phyloP scores from a whole-genome alignment of 441 rosid species.

The Populus hybrid region DNA sequence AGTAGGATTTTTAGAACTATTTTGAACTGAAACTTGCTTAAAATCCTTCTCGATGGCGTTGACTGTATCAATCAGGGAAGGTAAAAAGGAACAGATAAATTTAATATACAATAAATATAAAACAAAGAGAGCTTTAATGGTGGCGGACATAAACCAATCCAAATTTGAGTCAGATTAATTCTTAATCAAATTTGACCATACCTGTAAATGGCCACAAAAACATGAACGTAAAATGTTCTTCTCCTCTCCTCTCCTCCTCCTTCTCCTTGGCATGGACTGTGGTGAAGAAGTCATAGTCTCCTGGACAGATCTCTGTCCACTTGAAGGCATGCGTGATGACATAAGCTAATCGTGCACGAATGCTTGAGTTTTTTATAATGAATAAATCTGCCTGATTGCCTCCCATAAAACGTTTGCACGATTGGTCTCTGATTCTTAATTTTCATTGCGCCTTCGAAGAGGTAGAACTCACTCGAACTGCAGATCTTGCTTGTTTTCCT shows the following conservation, averaged over 20 bases:
- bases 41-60: not conserved
- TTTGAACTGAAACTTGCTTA: constrained; percentile 21
- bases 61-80: constrained; percentile 41
- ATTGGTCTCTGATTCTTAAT: too few relatives aligned
- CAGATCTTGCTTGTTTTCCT: too few relatives aligned
- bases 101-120: not conserved
- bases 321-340: too few relatives aligned
- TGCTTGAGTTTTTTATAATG: too few relatives aligned
- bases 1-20: not conserved
- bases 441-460: too few relatives aligned
- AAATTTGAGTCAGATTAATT: not conserved
- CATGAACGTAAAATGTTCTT: not conserved
- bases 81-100: constrained; percentile 28
- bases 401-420: too few relatives aligned
- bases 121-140: not conserved
- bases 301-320: too few relatives aligned
- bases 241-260: not conserved
- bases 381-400: too few relatives aligned
- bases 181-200: not conserved
- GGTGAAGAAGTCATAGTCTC: not conserved
- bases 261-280: not conserved
- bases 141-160: not conserved
- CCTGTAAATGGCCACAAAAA: not conserved
- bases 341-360: too few relatives aligned
- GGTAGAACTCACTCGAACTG: too few relatives aligned